phyloP scores from a whole-genome alignment of 1,284 basidiomycete species.

The Rhodotorula sp. region DNA sequence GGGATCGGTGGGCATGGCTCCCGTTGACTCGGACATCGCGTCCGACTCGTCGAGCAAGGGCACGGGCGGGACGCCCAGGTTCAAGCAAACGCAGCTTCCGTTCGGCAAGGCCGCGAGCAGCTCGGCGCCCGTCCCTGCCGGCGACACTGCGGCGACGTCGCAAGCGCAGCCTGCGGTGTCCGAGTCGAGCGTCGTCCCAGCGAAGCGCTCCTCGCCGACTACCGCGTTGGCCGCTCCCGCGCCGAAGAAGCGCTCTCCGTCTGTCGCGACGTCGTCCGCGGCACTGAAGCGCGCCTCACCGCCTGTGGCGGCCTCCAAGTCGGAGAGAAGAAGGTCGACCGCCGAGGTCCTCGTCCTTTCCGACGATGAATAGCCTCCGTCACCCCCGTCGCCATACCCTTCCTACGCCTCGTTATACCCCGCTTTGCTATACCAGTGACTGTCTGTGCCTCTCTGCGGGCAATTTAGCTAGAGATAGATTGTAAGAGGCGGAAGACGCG shows the following conservation, averaged over 20 bases:
- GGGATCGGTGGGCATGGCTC: background rate
- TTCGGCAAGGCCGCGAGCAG: background rate
- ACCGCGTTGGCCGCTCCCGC: background rate
- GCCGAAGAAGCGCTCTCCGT: background rate
- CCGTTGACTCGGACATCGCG: background rate
- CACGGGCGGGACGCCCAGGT: background rate
- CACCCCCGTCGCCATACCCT: too few relatives aligned
- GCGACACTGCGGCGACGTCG: background rate
- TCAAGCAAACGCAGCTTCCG: background rate
- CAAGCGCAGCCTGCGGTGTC: background rate
- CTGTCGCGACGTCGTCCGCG: background rate
- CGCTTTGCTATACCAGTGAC: background rate
- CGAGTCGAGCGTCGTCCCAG: background rate
- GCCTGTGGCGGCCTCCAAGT: background rate
- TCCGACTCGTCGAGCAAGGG: background rate
- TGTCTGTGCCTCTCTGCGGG: background rate
- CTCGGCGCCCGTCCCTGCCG: background rate
- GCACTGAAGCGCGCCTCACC: background rate
- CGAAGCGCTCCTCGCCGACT: background rate
- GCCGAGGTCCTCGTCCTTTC: background rate
- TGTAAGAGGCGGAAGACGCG: background rate
- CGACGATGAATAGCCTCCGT: background rate
- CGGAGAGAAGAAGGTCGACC: background rate
- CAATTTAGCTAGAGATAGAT: background rate
- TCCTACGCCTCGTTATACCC: too few relatives aligned